Evolutionary conservation across 2,329 filamentous ascomycete genomes (phyloP), one percentile per base, ranked within the genome.

Genomic region (Colletotrichum destructivum): DNA sequence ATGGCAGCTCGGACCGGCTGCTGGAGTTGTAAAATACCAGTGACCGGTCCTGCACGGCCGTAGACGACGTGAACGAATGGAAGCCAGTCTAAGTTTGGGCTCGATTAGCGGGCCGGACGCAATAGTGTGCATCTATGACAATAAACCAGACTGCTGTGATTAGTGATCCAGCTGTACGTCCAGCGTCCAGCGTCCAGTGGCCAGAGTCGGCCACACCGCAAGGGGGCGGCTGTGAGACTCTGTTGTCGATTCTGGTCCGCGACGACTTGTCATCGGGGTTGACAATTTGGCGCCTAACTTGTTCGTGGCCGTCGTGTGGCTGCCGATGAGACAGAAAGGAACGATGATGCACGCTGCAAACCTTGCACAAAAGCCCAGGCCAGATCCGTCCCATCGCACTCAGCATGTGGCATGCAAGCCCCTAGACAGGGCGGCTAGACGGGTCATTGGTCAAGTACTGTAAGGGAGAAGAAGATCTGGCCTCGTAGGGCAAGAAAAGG

Each of bases 401-500:
- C 40, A 47, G 40, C 56, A 46, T 49, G 61, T 63, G 8, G 51
- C 51, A 21, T 40, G 51, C 21, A 21, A 7, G 21, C n/a, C 54
- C 54, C 35, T 16, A 8, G 46, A 44, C 5, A 21, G 44, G n/a
- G 49, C 9, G 23, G n/a, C 35, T 42, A 15, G 46, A 44, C 13
- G 5, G 26, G 26, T 31, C 26, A 31, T 31, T 31, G 26, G 26
- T 31, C 26, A 44, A 31, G 51, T 38, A 59, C 15, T 60, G 21
- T n/a, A 26, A 55, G 46, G n/a, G 51, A 16, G 38, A 38, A 4
- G 46, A 13, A 18, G 38, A 35, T 42, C n/a, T 46, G 55, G 60
- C 69, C 65, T 55, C 51, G 18, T 63, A 69, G 60, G 65, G 47
- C 69, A 26, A 54, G 38, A 55, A 35, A 13, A 51, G 52, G 38